phyloP scores from a whole-genome alignment of 2,329 filamentous ascomycete species.

The Juglanconis juglandina region DNA sequence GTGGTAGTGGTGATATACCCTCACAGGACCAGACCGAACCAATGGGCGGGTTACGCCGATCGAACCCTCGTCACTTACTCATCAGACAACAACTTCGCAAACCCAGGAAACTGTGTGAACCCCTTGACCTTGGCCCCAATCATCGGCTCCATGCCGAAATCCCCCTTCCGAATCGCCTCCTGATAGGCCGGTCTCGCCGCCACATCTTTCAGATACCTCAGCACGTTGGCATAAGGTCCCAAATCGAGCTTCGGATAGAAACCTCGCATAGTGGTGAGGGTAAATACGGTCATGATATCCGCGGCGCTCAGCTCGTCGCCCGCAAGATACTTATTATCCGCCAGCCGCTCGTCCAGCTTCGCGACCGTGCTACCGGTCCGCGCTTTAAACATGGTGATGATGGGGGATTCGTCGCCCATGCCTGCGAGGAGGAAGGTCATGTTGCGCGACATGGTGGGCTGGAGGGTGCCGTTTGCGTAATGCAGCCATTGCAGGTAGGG shows the following conservation, averaged over 20 bases:
- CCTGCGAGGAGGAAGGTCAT: slow-evolving; percentile 38
- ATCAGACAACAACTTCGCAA: not conserved
- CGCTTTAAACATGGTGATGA: slow-evolving; percentile 28
- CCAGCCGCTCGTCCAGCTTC: slow-evolving; percentile 48
- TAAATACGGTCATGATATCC: slow-evolving; percentile 62
- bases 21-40: no score
- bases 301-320: slow-evolving; percentile 62
- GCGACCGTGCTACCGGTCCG: slow-evolving; percentile 28
- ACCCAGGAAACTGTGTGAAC: slow-evolving; percentile 6
- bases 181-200: slow-evolving; percentile 42
- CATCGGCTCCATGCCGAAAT: slow-evolving; percentile 40
- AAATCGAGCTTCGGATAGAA: slow-evolving; percentile 43
- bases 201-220: slow-evolving; percentile 44
- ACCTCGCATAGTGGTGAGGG: slow-evolving; percentile 58
- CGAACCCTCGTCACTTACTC: not conserved
- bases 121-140: slow-evolving; percentile 13
- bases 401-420: slow-evolving; percentile 17
- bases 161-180: slow-evolving; percentile 45
- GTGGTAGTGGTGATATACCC: no score
- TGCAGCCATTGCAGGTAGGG: slow-evolving; percentile 66
- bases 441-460: slow-evolving; percentile 5
- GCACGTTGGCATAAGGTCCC: slow-evolving; percentile 37
- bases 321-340: slow-evolving; percentile 50
- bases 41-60: no score
- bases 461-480: slow-evolving; percentile 42